Evolutionary conservation across 139 green algal genomes (phyloP).

Genomic region (Closterium sp.): DNA sequence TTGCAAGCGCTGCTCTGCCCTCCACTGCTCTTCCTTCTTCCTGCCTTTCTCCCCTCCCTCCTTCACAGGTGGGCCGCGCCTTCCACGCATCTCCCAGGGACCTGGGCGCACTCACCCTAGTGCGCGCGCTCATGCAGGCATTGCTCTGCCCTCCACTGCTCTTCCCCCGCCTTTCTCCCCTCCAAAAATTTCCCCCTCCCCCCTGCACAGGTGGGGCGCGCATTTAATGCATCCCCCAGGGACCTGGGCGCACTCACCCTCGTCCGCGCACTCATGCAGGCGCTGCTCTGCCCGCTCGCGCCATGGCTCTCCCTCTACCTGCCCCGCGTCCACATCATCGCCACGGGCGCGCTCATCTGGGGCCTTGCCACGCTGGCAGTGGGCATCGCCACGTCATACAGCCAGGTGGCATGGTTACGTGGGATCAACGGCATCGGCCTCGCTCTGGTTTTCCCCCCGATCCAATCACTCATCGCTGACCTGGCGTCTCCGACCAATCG

Average conservation of each 20-base stretch:
- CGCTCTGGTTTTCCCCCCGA: constrained; percentile 46
- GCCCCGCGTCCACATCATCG: constrained; percentile 34
- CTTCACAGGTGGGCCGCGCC: neutral
- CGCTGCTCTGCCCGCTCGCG: constrained; percentile 28
- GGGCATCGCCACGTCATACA: constrained; percentile 3
- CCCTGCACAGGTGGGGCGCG: neutral
- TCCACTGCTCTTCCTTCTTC: neutral
- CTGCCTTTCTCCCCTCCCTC: neutral
- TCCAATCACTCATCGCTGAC: constrained; percentile 54
- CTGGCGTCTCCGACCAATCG: neutral
- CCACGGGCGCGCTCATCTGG: constrained; percentile 29
- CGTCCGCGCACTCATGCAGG: constrained; percentile 35
- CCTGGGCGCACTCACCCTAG: too few relatives aligned
- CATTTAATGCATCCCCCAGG: constrained; percentile 62
- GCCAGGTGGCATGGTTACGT: constrained; percentile 17
- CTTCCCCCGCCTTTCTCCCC: neutral
- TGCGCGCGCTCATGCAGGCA: too few relatives aligned
- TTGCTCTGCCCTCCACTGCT: too few relatives aligned
- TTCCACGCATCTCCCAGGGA: neutral
- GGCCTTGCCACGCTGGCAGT: constrained; percentile 38
- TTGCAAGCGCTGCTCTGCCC: too few relatives aligned
- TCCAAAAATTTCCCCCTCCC: neutral
- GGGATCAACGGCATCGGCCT: constrained; percentile 49
- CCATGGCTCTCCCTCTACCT: constrained; percentile 7
- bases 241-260: constrained; percentile 40